Evolutionary conservation across 805 yeast species (phyloP).

Genomic region (Candida sphagnicola): DNA sequence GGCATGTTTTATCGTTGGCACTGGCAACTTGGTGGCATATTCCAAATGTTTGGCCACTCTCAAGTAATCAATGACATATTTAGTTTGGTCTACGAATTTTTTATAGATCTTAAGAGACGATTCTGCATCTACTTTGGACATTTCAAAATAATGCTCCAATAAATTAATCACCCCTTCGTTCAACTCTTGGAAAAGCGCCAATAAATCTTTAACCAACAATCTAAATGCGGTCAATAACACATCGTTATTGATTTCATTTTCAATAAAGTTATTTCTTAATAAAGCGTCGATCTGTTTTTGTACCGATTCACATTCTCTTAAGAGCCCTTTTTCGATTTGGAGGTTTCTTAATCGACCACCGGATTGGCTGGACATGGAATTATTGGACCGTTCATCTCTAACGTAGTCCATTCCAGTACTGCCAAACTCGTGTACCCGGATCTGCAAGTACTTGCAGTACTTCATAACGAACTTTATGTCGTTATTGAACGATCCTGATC

Average conservation of each 20-base stretch:
- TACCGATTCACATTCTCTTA: conserved; percentile 82
- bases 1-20: conserved; percentile 95
- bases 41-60: conserved; percentile 88
- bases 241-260: conserved; percentile 81
- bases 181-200: conserved; percentile 80
- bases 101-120: conserved; percentile 82
- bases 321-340: conserved; percentile 70
- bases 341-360: conserved; percentile 64
- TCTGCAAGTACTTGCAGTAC: conserved; percentile 67
- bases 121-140: conserved; percentile 81
- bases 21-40: conserved; percentile 80
- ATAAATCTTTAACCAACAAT: conserved; percentile 82
- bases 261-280: conserved; percentile 69
- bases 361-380: conserved; percentile 41
- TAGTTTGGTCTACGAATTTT: conserved; percentile 79
- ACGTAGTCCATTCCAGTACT: conserved; percentile 70
- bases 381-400: conserved; percentile 55
- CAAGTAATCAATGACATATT: conserved; percentile 80
- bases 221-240: conserved; percentile 80
- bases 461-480: conserved; percentile 57
- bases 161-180: conserved; percentile 95
- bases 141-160: conserved; percentile 91
- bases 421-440: conserved; percentile 68
- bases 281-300: conserved; percentile 76
- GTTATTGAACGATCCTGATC: conserved; percentile 24